A percentile compares a stretch with the other conserved stretches of the same genome.
Evolutionary conservation across 2,329 filamentous ascomycete species (phyloP).

Genomic region (Colletotrichum limetticola): DNA sequence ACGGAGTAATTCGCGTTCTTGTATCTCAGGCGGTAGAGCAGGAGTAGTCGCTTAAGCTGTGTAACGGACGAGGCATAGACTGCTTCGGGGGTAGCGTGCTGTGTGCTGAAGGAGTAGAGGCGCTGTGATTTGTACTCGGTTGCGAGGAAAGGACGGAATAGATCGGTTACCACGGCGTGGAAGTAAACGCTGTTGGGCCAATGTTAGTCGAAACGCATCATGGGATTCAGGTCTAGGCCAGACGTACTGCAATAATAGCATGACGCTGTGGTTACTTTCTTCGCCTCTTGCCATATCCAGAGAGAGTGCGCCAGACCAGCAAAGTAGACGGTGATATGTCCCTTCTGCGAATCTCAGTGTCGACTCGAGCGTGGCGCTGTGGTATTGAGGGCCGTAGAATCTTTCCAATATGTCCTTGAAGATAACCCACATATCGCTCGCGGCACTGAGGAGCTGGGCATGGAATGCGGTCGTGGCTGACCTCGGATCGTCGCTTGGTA

Average conservation of each 20-base stretch:
- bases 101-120: neutral
- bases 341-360: conserved; percentile 3
- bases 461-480: neutral
- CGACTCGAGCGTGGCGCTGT: fast-evolving
- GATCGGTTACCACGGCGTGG: conserved; percentile 12
- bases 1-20: neutral
- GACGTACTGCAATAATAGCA: conserved; percentile 26
- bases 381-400: neutral
- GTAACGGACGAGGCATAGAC: conserved; percentile 7
- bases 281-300: neutral
- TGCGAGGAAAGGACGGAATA: conserved; percentile 12
- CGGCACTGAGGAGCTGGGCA: neutral
- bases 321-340: neutral
- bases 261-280: neutral
- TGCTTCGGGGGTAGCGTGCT: conserved; percentile 3
- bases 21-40: neutral
- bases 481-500: neutral
- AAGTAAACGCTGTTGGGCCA: conserved; percentile 2
- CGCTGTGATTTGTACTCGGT: neutral
- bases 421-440: conserved; percentile 13
- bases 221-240: too few species aligned
- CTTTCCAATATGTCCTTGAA: neutral
- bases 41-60: conserved; percentile 19
- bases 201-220: neutral
- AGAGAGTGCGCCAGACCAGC: conserved; percentile 8